Evolutionary conservation across 176 grass and related monocot species (phyloP).

Genomic region (Eragrostis nindensis): DNA sequence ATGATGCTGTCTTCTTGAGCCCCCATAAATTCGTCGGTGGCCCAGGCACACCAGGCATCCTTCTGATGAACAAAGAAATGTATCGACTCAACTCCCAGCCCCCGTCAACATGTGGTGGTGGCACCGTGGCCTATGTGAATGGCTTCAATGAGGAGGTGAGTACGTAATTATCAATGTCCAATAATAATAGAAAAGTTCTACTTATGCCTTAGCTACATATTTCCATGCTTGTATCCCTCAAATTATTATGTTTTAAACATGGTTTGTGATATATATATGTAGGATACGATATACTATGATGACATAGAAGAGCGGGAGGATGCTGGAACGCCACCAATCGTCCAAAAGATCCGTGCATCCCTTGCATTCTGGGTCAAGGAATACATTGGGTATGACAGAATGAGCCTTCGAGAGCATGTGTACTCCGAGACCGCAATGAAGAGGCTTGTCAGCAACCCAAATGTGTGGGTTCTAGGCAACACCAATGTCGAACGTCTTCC

Average conservation of each 20-base stretch:
- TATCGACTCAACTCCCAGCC: background rate
- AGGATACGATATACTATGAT: background rate
- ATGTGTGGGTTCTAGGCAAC: slow-evolving; percentile 53
- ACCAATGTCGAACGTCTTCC: slow-evolving; percentile 46
- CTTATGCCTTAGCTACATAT: background rate
- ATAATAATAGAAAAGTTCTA: background rate
- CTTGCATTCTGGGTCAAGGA: background rate
- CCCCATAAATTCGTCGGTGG: slow-evolving; percentile 4
- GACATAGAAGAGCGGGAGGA: background rate
- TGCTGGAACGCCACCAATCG: background rate
- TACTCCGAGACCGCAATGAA: background rate
- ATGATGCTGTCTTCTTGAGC: background rate
- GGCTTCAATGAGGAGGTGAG: background rate
- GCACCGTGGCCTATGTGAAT: background rate
- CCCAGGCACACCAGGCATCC: slow-evolving; percentile 37
- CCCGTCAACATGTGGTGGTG: background rate
- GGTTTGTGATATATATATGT: background rate
- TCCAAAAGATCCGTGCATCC: slow-evolving; percentile 55
- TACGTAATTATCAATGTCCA: too few species aligned
- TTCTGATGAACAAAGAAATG: background rate
- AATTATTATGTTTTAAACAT: background rate
- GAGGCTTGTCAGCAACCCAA: background rate
- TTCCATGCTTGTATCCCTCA: background rate
- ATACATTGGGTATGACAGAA: background rate
- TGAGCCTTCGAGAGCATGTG: background rate